Percentiles rank a stretch among this genome's conserved stretches.
Evolutionary conservation across 768 basidiomycete species (phyloP).

Genomic region (Tulasnella sp.): DNA sequence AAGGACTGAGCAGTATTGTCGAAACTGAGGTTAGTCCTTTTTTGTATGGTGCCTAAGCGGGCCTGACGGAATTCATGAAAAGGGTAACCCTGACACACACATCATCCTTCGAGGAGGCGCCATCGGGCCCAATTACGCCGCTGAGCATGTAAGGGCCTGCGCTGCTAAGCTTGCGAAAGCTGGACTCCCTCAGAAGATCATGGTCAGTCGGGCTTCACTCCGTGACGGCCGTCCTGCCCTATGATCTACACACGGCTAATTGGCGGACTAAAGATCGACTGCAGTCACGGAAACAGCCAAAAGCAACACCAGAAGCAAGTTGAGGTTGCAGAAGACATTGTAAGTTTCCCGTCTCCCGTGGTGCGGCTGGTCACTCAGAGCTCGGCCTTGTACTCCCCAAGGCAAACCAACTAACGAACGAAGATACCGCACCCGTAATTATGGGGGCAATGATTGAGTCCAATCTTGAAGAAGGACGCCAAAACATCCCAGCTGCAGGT

Average conservation of each 20-base stretch:
- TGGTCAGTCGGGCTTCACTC: constrained; percentile 51
- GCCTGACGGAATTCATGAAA: constrained; percentile 4
- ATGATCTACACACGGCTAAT: neutral
- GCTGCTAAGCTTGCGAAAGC: constrained; percentile 74
- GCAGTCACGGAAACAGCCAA: constrained; percentile 92
- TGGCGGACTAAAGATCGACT: constrained; percentile 64
- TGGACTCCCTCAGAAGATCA: constrained; percentile 71
- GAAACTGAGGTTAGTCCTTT: constrained; percentile 72
- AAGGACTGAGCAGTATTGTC: constrained; percentile 89
- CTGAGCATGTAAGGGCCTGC: constrained; percentile 72
- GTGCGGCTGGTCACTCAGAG: neutral
- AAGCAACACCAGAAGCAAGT: constrained; percentile 89
- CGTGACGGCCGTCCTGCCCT: neutral
- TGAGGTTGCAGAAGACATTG: constrained; percentile 86
- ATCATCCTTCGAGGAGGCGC: constrained; percentile 90
- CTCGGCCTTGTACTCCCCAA: constrained; percentile 32
- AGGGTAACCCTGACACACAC: constrained; percentile 91
- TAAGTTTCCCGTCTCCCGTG: constrained; percentile 39
- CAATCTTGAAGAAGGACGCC: constrained; percentile 70
- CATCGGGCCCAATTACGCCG: constrained; percentile 82
- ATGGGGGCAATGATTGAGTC: constrained; percentile 97
- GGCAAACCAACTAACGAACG: constrained; percentile 68
- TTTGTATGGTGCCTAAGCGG: neutral
- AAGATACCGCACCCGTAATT: constrained; percentile 66
- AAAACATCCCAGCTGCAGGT: constrained; percentile 73